These are phyloP conservation scores for Diaporthe australafricana DNA, from an alignment of 2,329 filamentous ascomycete species.

Conservation along the genomic window DNA sequence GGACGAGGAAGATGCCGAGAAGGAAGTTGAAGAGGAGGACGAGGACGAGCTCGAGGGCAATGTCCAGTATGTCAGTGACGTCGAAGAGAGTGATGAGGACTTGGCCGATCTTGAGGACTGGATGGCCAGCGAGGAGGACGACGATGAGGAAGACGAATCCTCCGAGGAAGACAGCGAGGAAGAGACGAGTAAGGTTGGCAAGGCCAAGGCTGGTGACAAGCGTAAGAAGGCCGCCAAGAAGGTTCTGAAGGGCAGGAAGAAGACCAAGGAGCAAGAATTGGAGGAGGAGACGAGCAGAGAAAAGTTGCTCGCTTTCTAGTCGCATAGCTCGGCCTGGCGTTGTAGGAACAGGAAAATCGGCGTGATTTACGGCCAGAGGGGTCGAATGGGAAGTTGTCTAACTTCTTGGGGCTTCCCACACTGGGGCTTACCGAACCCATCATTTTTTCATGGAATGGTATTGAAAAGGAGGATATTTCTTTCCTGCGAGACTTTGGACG, in stretches of 20 bases:
- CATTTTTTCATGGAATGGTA: neutral
- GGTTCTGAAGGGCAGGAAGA: constrained; percentile 66
- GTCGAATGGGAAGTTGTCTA: neutral
- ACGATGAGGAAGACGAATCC: constrained; percentile 69
- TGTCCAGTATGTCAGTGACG: constrained; percentile 93
- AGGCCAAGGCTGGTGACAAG: constrained; percentile 68
- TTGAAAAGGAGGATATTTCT: neutral
- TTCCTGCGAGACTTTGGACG: neutral
- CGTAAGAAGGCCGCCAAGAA: constrained; percentile 62
- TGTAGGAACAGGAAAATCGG: constrained; percentile 17
- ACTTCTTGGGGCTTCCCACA: neutral
- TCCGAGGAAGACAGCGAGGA: constrained; percentile 58
- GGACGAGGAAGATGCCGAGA: constrained; percentile 76
- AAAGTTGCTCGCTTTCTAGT: constrained; percentile 47
- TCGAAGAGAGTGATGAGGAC: constrained; percentile 86
- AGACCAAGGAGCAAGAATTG: constrained; percentile 81
- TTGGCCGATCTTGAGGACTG: constrained; percentile 89
- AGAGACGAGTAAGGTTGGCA: constrained; percentile 55
- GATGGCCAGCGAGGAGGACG: constrained; percentile 81
- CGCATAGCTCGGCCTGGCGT: constrained; percentile 10
- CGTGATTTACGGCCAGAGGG: neutral
- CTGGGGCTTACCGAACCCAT: neutral
- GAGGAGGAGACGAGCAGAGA: constrained; percentile 69
- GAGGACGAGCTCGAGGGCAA: constrained; percentile 82
- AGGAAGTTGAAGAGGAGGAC: constrained; percentile 71